Evolutionary conservation across 169 alveolate genomes (phyloP), one percentile per base, ranked within the genome.

Genomic region (Plasmodium relictum): DNA sequence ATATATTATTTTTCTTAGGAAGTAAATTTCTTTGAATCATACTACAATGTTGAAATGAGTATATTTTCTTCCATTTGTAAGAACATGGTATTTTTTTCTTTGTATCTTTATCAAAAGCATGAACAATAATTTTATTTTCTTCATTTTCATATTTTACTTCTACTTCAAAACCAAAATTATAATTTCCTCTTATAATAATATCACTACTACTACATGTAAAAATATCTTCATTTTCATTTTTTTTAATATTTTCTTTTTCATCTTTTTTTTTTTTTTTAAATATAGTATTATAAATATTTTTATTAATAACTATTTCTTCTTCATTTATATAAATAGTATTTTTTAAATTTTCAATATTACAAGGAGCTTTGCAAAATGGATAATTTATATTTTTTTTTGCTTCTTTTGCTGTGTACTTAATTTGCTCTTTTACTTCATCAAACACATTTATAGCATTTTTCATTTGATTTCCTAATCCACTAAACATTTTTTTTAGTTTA

Each of bases 351-450:
- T 76, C 89, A 14, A 76, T 76, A 58, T 65, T 76, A 63, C 89
- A 76, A n/a, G 89, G 89, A n/a, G 89, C 61, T 26, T 76, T 76
- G 14, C 89, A 76, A 48, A 76, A 76, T 1, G 89, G 76, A 56
- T 76, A 76, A 12, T 76, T 76, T 41, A 76, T 76, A 76, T 76
- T 76, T 76, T 76, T 76, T 44, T 68, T 45, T 2, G 89, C 89
- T 63, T 63, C 78, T 41, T 44, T 76, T 22, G 89, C 89, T 48
- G 89, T 76, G 42, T 58, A 76, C 39, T 68, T 76, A 24, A 76
- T 39, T 16, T 76, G 89, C 12, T 76, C 89, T 56, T 76, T 76
- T 56, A 76, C 73, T 63, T 70, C 89, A 14, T 66, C 89, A 7
- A 76, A 63, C 7, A 76, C 89, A 62, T 31, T 76, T n/a, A 58